phyloP scores from a whole-genome alignment of 2,329 filamentous ascomycete genomes.

The Aspergillus sclerotialis region DNA sequence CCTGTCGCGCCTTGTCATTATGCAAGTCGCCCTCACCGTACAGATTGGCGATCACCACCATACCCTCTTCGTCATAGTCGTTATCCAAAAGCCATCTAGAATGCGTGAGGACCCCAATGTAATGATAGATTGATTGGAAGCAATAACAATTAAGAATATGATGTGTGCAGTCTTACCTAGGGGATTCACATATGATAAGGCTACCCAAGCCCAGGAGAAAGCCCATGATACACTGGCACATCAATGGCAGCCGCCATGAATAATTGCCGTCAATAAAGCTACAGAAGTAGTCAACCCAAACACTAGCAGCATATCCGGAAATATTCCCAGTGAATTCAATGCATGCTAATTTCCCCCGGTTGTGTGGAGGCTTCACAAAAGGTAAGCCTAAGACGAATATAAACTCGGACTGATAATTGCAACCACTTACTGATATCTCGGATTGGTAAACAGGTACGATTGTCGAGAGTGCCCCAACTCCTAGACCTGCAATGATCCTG shows the following conservation, averaged over 20 bases:
- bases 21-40: conserved; percentile 96
- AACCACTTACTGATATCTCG: conserved; percentile 61
- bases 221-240: conserved; percentile 95
- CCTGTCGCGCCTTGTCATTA: conserved; percentile 82
- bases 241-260: conserved; percentile 83
- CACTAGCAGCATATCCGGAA: conserved; percentile 87
- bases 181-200: conserved; percentile 91
- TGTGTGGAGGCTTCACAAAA: conserved; percentile 66
- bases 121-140: too few species aligned
- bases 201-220: conserved; percentile 76
- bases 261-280: conserved; percentile 77
- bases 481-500: conserved; percentile 75
- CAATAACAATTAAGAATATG: too few species aligned
- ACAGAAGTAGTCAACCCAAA: conserved; percentile 98
- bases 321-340: conserved; percentile 99
- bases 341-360: conserved; percentile 88
- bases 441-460: conserved; percentile 93
- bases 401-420: not conserved
- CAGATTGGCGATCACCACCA: conserved; percentile 94
- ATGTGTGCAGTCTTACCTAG: conserved; percentile 59
- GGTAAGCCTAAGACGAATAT: conserved; percentile 9
- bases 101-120: conserved; percentile 4
- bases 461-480: conserved; percentile 81
- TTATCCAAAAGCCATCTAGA: conserved; percentile 91
- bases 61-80: conserved; percentile 96